Base-by-base conservation (phyloP, 768 basidiomycete genomes). In the Boletus patriciae region DNA sequence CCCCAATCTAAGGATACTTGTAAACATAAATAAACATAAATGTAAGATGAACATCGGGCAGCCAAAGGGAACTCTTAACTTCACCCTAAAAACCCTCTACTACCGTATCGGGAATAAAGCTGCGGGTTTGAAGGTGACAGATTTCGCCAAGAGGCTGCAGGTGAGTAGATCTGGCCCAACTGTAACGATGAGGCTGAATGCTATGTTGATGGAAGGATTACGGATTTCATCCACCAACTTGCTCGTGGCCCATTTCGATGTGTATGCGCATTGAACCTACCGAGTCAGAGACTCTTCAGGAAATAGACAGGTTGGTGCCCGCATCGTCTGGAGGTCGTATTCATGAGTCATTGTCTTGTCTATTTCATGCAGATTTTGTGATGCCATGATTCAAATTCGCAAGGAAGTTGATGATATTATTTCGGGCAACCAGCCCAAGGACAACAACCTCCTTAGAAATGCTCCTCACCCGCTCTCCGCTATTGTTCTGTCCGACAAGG, bases 251-350 rank as follows among this genome's bases (percentile, higher is more conserved):
- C 7, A 94, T 92, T 60, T 87, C 92, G 19, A 97, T 96, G 2
- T 95, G 91, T 67, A 97, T 97, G 92, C 80, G 97, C 50, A 97
- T 98, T 60, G 96, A 98, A 74, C 96, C 96, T 7, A 98, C 96
- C 3, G 96, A 98, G 73, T 95, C 92, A 0, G 96, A 98, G 75
- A 85, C 91, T 0, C 79, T 97, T 31, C 90, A 94, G 58, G 96
- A 98, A 71, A 83, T 98, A 50, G 93, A 98, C 67, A 83, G 88
- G 85, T 90, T 58, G 46, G 75, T 62, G 15, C 12, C 43, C 13
- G 34, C 31, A 38, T 49, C 11, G 23, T 23, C 10, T 45, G 23
- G 9, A 27, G 19, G 52, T 56, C 27, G 0, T 48, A 41, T 16
- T 21, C 18, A 27, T 43, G 13, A 29, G 1, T 46, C 42, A 36